phyloP scores from a whole-genome alignment of 2,329 filamentous ascomycete genomes.

The Diaporthe nobilis region DNA sequence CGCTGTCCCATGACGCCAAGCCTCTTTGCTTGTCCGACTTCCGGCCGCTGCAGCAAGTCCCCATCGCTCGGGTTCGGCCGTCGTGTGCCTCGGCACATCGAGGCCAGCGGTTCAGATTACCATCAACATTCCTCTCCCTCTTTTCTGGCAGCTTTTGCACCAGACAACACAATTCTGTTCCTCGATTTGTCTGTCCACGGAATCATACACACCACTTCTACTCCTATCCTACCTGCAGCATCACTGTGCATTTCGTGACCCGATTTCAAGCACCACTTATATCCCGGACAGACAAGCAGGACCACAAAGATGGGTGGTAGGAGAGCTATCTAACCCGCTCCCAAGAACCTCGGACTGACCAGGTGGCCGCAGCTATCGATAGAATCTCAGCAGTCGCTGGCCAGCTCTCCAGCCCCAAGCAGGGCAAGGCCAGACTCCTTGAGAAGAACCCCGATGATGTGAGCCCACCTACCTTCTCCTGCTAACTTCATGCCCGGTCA shows the following conservation, averaged over 20 bases:
- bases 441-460: conserved; percentile 79
- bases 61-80: conserved; percentile 26
- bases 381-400: conserved; percentile 72
- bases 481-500: not conserved
- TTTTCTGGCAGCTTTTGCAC: not conserved
- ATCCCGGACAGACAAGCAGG: conserved; percentile 18
- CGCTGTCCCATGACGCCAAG: conserved; percentile 30
- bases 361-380: conserved; percentile 62
- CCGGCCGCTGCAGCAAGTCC: conserved; percentile 23
- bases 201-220: not conserved
- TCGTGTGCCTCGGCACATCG: conserved; percentile 30
- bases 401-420: conserved; percentile 67
- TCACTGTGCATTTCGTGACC: not conserved
- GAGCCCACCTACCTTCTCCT: conserved; percentile 46
- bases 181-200: conserved; percentile 10
- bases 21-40: conserved; percentile 17
- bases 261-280: not conserved
- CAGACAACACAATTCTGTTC: not conserved
- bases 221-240: not conserved
- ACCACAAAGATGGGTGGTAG: conserved; percentile 45
- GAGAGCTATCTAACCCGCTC: conserved; percentile 11
- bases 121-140: conserved; percentile 29
- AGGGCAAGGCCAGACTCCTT: conserved; percentile 69
- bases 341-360: conserved; percentile 10
- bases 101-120: conserved; percentile 12